These are phyloP conservation scores for Podospora appendiculata DNA, from an alignment of 495 filamentous ascomycete genomes.

Conservation along the genomic window DNA sequence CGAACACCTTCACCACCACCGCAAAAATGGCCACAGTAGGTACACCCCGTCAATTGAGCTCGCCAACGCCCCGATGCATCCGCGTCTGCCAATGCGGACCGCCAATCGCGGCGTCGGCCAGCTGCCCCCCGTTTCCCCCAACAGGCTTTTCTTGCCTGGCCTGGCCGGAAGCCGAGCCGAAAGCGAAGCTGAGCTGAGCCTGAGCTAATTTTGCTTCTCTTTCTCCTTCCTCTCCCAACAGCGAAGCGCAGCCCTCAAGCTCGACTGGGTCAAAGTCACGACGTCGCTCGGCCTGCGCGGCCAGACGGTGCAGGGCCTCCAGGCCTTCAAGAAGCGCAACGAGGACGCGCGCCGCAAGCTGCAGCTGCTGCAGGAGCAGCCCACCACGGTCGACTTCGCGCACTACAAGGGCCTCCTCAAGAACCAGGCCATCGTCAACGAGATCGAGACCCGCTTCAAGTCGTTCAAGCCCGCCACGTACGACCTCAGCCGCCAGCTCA, in stretches of 20 bases:
- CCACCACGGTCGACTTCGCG: slow-evolving; percentile 82
- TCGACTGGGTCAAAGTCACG: slow-evolving; percentile 94
- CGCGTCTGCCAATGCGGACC: background rate
- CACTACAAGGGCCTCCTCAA: slow-evolving; percentile 87
- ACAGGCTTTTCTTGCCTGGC: background rate
- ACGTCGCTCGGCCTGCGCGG: slow-evolving; percentile 92
- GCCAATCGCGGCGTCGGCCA: background rate
- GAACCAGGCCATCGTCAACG: slow-evolving; percentile 88
- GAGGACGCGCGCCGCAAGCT: slow-evolving; percentile 96
- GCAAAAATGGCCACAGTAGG: slow-evolving; percentile 87
- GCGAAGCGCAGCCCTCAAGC: slow-evolving; percentile 97
- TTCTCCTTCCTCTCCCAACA: slow-evolving; percentile 35
- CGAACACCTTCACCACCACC: slow-evolving; percentile 36
- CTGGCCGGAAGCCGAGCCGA: background rate
- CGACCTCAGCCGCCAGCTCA: slow-evolving; percentile 84
- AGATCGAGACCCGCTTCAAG: slow-evolving; percentile 91
- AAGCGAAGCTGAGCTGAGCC: slow-evolving; percentile 1
- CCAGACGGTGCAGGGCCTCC: slow-evolving; percentile 80
- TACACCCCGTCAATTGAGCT: slow-evolving; percentile 29
- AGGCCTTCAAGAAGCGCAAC: slow-evolving; percentile 99
- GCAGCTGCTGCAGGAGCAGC: slow-evolving; percentile 63
- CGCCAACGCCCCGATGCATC: background rate
- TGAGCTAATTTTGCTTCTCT: slow-evolving; percentile 41
- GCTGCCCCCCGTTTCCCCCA: background rate
- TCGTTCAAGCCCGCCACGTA: slow-evolving; percentile 85